Percentiles rank a stretch among this genome's conserved stretches.
phyloP scores from a whole-genome alignment of 345 rosid genomes.

The Citrus australasica region DNA sequence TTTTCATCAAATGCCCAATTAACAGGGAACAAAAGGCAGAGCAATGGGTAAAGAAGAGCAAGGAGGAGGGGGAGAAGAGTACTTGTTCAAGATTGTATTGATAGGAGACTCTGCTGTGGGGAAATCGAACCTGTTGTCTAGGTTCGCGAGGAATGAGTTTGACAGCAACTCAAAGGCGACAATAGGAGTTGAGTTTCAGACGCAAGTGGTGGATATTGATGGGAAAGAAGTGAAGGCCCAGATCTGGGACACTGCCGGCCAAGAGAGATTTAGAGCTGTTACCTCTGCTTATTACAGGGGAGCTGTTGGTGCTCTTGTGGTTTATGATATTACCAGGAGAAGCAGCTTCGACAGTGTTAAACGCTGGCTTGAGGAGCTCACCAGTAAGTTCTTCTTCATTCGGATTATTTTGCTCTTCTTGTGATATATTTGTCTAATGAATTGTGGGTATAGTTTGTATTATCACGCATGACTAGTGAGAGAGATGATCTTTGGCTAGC shows the following conservation, averaged over 20 bases:
- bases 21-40: neutral
- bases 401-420: no score
- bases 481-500: no score
- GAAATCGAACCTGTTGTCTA: constrained; percentile 74
- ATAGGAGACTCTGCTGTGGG: constrained; percentile 97
- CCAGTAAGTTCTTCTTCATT: constrained; percentile 37
- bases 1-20: neutral
- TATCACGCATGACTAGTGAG: no score
- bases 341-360: constrained; percentile 75
- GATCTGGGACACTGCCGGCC: constrained; percentile 99
- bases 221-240: constrained; percentile 91
- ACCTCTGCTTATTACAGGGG: constrained; percentile 97
- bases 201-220: constrained; percentile 74
- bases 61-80: constrained; percentile 56
- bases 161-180: constrained; percentile 89
- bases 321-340: constrained; percentile 77
- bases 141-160: constrained; percentile 83
- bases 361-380: constrained; percentile 88
- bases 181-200: constrained; percentile 92
- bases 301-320: constrained; percentile 89
- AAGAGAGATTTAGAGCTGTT: constrained; percentile 92
- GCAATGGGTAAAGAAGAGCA: constrained; percentile 45
- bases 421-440: no score
- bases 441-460: no score
- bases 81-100: constrained; percentile 83